phyloP scores from a whole-genome alignment of 2,329 filamentous ascomycete species.

The Kalaharituber pfeilii region DNA sequence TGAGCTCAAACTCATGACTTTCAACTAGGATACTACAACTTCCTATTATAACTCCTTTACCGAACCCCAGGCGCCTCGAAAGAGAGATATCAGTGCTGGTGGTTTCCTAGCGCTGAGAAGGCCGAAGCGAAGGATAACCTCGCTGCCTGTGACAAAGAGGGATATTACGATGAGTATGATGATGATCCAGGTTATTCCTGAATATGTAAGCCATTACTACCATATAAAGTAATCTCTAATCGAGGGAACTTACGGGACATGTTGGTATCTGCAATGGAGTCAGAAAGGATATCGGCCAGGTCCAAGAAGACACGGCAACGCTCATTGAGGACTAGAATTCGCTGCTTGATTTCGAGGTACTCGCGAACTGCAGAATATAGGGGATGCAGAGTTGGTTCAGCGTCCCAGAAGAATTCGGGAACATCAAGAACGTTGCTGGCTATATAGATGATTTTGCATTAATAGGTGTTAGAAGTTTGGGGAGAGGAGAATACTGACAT shows the following conservation, averaged over 20 bases:
- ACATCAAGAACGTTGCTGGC: slow-evolving; percentile 70
- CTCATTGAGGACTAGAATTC: slow-evolving; percentile 93
- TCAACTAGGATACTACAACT: no score
- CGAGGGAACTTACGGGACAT: slow-evolving; percentile 46
- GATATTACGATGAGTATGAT: slow-evolving; percentile 83
- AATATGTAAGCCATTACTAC: slow-evolving; percentile 19
- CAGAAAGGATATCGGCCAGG: slow-evolving; percentile 81
- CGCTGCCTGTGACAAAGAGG: slow-evolving; percentile 77
- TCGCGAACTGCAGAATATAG: slow-evolving; percentile 89
- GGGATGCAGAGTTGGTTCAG: slow-evolving; percentile 83
- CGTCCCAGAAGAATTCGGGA: slow-evolving; percentile 94
- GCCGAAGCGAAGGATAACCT: slow-evolving; percentile 72
- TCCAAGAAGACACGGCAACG: slow-evolving; percentile 89
- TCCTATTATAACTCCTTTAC: no score
- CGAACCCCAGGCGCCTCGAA: background rate
- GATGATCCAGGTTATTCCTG: slow-evolving; percentile 80
- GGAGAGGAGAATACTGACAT: slow-evolving; percentile 42
- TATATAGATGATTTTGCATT: background rate
- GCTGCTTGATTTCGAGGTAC: slow-evolving; percentile 91
- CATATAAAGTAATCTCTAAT: background rate
- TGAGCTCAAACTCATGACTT: no score
- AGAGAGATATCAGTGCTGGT: background rate
- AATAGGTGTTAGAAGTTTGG: slow-evolving; percentile 39
- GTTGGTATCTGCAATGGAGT: slow-evolving; percentile 81
- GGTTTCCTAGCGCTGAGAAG: slow-evolving; percentile 30